Evolutionary conservation across 768 basidiomycete species (phyloP).

Genomic region (Collybia sordida): DNA sequence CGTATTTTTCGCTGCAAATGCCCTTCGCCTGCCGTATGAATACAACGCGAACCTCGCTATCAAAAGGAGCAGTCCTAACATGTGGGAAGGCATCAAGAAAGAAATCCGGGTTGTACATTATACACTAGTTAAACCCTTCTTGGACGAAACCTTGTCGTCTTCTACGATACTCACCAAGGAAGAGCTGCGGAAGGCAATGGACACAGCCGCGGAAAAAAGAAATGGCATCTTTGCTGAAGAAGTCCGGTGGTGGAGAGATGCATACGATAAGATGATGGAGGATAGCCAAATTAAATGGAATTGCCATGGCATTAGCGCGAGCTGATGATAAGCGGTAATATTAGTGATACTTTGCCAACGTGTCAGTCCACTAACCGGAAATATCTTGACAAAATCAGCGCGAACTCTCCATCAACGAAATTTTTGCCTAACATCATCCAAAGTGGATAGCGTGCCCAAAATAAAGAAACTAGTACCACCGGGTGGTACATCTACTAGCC

Average conservation of each 20-base stretch:
- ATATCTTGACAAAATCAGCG: too few species aligned
- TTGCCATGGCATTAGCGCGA: too few species aligned
- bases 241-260: conserved; percentile 31
- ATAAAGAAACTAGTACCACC: too few species aligned
- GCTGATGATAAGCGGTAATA: too few species aligned
- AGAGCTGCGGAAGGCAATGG: conserved; percentile 20
- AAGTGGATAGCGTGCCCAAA: too few species aligned
- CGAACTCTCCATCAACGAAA: too few species aligned
- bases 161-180: conserved; percentile 19
- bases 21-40: conserved; percentile 33
- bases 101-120: conserved; percentile 39
- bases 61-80: conserved; percentile 26
- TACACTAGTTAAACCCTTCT: conserved; percentile 26
- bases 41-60: conserved; percentile 43
- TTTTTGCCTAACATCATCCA: too few species aligned
- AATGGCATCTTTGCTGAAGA: conserved; percentile 29
- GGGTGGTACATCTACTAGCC: too few species aligned
- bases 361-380: too few species aligned
- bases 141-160: conserved; percentile 21
- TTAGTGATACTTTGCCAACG: too few species aligned
- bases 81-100: conserved; percentile 32
- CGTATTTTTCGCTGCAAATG: conserved; percentile 34
- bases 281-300: neutral
- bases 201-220: conserved; percentile 11
- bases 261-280: conserved; percentile 25